Conservation (phyloP, 345 rosid genomes). For the Garcia nutans region DNA sequence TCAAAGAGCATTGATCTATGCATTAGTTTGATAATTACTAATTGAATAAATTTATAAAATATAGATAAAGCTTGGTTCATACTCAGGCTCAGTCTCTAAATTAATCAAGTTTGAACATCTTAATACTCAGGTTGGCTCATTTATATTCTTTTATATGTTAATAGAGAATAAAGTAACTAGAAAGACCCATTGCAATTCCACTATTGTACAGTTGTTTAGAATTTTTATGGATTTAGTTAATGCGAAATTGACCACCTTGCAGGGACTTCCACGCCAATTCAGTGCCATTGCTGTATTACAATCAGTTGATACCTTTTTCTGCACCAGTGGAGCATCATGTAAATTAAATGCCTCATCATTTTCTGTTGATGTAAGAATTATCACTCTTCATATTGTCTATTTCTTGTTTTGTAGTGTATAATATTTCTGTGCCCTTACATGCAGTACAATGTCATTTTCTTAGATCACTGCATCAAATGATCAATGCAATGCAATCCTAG, state of each 20-base stretch:
- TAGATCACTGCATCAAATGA: constrained; percentile 58
- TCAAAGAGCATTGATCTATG: too few species aligned
- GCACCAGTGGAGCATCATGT: constrained; percentile 52
- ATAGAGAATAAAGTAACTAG: too few species aligned
- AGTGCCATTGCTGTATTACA: constrained; percentile 69
- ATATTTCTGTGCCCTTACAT: constrained; percentile 26
- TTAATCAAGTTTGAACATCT: too few species aligned
- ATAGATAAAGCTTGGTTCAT: too few species aligned
- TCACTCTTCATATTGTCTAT: constrained; percentile 3
- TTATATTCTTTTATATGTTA: too few species aligned
- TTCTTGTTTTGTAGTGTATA: not conserved
- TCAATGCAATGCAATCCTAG: constrained; percentile 50
- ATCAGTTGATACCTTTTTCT: constrained; percentile 62
- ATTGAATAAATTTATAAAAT: too few species aligned
- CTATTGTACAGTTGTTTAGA: too few species aligned
- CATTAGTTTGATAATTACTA: too few species aligned
- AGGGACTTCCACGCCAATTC: constrained; percentile 72
- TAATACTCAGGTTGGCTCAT: too few species aligned
- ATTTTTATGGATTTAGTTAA: not conserved
- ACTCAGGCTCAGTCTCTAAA: too few species aligned
- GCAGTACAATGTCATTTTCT: constrained; percentile 23
- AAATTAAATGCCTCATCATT: constrained; percentile 58
- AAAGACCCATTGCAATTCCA: too few species aligned
- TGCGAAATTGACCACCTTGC: constrained; percentile 14
- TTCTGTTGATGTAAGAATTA: constrained; percentile 60